Conservation (phyloP, 1,284 basidiomycete genomes). For the Gomphus bonarii region DNA sequence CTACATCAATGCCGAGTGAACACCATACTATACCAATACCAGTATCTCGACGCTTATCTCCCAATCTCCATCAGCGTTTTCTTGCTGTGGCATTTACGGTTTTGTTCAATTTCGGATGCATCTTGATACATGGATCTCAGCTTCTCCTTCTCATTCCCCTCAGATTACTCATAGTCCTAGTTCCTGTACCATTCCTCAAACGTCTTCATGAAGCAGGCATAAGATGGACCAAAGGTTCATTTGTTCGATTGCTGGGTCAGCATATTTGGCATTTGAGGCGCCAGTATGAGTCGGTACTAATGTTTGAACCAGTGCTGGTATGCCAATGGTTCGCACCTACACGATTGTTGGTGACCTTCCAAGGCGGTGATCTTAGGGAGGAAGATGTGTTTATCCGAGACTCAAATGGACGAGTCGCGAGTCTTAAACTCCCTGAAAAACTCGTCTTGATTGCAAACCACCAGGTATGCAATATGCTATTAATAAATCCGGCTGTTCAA, state of each 20-base stretch:
- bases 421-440: slow-evolving; percentile 65
- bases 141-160: slow-evolving; percentile 59
- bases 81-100: slow-evolving; percentile 44
- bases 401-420: slow-evolving; percentile 42
- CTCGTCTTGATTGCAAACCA: slow-evolving; percentile 77
- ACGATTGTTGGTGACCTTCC: slow-evolving; percentile 64
- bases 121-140: slow-evolving; percentile 65
- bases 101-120: slow-evolving; percentile 56
- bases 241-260: slow-evolving; percentile 65
- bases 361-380: slow-evolving; percentile 45
- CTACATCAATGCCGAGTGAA: not conserved
- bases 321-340: slow-evolving; percentile 79
- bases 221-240: slow-evolving; percentile 74
- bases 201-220: slow-evolving; percentile 57
- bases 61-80: slow-evolving; percentile 42
- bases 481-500: not conserved
- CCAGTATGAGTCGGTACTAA: slow-evolving; percentile 7
- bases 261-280: slow-evolving; percentile 15
- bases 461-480: slow-evolving; percentile 38
- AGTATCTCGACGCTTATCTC: slow-evolving; percentile 45
- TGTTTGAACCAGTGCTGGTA: slow-evolving; percentile 46
- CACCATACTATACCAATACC: slow-evolving; percentile 52
- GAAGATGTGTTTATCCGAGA: slow-evolving; percentile 42
- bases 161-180: slow-evolving; percentile 23
- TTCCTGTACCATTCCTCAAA: slow-evolving; percentile 40